These are phyloP conservation scores for Agrostemma githago DNA, from an alignment of 148 eudicot genomes.

Conservation along the genomic window DNA sequence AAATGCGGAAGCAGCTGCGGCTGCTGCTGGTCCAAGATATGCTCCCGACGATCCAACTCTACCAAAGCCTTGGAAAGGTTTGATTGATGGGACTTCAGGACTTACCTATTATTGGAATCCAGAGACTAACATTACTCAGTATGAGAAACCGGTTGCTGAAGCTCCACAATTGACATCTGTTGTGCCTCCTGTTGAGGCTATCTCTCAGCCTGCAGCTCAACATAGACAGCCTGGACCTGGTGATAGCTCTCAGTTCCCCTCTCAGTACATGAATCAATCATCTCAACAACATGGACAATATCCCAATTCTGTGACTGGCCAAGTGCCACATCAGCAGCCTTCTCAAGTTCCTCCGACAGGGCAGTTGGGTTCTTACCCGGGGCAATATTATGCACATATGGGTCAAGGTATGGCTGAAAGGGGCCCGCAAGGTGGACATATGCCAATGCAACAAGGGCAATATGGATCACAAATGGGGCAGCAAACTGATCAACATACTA, in stretches of 20 bases:
- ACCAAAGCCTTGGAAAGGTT: constrained; percentile 93
- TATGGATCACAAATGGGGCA: constrained; percentile 39
- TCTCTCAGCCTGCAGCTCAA: constrained; percentile 43
- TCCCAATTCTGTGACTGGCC: constrained; percentile 11
- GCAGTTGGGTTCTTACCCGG: constrained; percentile 45
- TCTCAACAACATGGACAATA: constrained; percentile 29
- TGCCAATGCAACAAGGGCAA: constrained; percentile 43
- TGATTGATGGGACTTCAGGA: constrained; percentile 84
- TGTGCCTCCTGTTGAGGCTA: constrained; percentile 38
- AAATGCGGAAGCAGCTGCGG: constrained; percentile 61
- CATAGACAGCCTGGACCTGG: constrained; percentile 30
- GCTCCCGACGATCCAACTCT: constrained; percentile 95
- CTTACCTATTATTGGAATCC: constrained; percentile 89
- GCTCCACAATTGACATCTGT: constrained; percentile 50
- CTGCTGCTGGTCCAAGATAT: constrained; percentile 74
- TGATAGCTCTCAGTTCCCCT: constrained; percentile 42
- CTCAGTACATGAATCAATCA: constrained; percentile 29
- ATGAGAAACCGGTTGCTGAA: constrained; percentile 65
- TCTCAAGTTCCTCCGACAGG: constrained; percentile 32
- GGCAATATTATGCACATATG: constrained; percentile 29
- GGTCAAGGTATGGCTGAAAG: constrained; percentile 34
- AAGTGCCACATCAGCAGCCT: constrained; percentile 25
- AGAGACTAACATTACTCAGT: constrained; percentile 83
- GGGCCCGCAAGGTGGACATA: constrained; percentile 40
- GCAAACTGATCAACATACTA: constrained; percentile 37